These are phyloP conservation scores for Magnaporthiopsis poae DNA, from an alignment of 2,329 filamentous ascomycete genomes.

Conservation along the genomic window DNA sequence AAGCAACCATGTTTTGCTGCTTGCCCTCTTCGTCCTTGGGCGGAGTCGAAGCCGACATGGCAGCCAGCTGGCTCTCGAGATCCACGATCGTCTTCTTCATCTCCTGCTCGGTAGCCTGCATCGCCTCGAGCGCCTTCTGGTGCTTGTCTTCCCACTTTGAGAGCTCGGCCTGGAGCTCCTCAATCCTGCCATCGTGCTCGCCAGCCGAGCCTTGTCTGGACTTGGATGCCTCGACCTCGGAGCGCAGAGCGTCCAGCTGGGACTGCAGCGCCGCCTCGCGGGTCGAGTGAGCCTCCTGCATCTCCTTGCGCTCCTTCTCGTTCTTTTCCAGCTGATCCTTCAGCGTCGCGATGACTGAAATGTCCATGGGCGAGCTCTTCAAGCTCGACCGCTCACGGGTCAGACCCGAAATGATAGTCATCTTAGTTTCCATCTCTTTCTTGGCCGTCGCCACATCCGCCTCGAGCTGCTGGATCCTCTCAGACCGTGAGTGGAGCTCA, in stretches of 20 bases:
- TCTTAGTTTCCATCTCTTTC: conserved; percentile 96
- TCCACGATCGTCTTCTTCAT: conserved; percentile 63
- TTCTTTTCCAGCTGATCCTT: conserved; percentile 80
- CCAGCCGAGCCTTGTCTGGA: conserved; percentile 9
- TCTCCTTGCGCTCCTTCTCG: conserved; percentile 65
- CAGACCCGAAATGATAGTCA: conserved; percentile 86
- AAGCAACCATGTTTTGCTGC: conserved; percentile 50
- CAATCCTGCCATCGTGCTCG: conserved; percentile 48
- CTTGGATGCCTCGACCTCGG: conserved; percentile 32
- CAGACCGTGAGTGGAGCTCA: conserved; percentile 75
- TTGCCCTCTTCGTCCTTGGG: conserved; percentile 34
- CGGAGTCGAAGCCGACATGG: conserved; percentile 27
- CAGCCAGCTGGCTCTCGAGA: conserved; percentile 55
- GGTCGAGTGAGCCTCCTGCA: conserved; percentile 62
- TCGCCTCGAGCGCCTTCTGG: conserved; percentile 55
- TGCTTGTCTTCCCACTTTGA: conserved; percentile 69
- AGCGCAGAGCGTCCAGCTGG: conserved; percentile 61
- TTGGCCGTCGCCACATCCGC: conserved; percentile 71
- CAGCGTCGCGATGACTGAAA: conserved; percentile 78
- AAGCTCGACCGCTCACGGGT: conserved; percentile 87
- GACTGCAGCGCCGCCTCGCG: conserved; percentile 65
- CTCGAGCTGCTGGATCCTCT: conserved; percentile 83
- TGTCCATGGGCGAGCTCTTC: conserved; percentile 75
- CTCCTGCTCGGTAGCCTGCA: conserved; percentile 62
- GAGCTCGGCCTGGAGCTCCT: conserved; percentile 61